Evolutionary conservation across 164 flowering plant species (phyloP).

Genomic region (Macadamia integrifolia): DNA sequence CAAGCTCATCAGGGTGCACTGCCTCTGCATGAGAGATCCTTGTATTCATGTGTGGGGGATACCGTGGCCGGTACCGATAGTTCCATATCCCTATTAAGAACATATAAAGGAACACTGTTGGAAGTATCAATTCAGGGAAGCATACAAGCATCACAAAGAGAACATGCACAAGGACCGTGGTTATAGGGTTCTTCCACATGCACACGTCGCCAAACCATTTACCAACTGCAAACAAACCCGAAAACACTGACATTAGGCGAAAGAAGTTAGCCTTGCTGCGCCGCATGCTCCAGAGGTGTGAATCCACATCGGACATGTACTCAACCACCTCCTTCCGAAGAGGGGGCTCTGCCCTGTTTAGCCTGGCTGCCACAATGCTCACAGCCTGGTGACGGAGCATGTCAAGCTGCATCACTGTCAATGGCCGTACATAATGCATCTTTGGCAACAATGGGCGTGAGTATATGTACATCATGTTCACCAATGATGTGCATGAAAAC

Average conservation of each 20-base stretch:
- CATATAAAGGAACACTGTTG: conserved; percentile 83
- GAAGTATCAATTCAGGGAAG: conserved; percentile 78
- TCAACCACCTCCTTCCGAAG: conserved; percentile 89
- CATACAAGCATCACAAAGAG: conserved; percentile 81
- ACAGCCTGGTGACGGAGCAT: conserved; percentile 83
- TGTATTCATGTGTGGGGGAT: conserved; percentile 85
- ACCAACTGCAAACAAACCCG: conserved; percentile 62
- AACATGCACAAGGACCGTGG: conserved; percentile 77
- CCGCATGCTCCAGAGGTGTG: conserved; percentile 93
- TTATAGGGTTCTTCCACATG: conserved; percentile 83
- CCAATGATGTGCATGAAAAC: conserved; percentile 76
- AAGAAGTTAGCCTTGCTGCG: conserved; percentile 87
- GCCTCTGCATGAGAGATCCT: conserved; percentile 64
- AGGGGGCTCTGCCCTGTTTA: conserved; percentile 87
- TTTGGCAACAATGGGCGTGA: conserved; percentile 76
- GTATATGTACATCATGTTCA: conserved; percentile 73
- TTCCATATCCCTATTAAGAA: conserved; percentile 91
- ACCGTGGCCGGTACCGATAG: conserved; percentile 73
- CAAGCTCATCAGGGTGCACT: conserved; percentile 71
- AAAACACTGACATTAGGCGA: conserved; percentile 70
- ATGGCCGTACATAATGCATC: conserved; percentile 81
- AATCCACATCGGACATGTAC: conserved; percentile 88
- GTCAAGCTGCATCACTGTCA: conserved; percentile 63
- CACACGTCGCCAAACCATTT: conserved; percentile 84
- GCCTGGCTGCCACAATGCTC: conserved; percentile 65